Evolutionary conservation across 1,284 basidiomycete species (phyloP).

Genomic region (Ustanciosporium gigantosporum): DNA sequence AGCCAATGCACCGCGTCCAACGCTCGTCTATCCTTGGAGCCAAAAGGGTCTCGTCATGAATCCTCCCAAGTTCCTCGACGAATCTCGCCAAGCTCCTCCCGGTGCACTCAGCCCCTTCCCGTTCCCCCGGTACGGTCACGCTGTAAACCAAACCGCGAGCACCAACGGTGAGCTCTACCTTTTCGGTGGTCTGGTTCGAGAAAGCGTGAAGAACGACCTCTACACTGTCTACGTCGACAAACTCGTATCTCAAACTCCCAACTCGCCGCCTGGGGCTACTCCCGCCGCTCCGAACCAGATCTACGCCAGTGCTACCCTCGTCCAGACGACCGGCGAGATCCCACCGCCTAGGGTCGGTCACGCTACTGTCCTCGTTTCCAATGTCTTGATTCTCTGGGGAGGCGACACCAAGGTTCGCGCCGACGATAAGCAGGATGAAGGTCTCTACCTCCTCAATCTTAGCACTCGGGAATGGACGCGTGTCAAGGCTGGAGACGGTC

Average conservation of each 20-base stretch:
- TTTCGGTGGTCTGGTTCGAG: slow-evolving; percentile 93
- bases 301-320: slow-evolving; percentile 65
- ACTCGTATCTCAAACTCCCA: slow-evolving; percentile 71
- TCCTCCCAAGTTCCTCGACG: slow-evolving; percentile 59
- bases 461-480: slow-evolving; percentile 88
- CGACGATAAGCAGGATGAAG: slow-evolving; percentile 85
- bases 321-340: slow-evolving; percentile 79
- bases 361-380: slow-evolving; percentile 90
- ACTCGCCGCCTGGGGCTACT: slow-evolving; percentile 64
- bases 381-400: slow-evolving; percentile 96
- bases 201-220: slow-evolving; percentile 88
- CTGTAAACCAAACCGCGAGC: slow-evolving; percentile 79
- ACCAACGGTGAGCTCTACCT: slow-evolving; percentile 86
- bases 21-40: slow-evolving; percentile 60
- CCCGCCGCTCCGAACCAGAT: slow-evolving; percentile 43
- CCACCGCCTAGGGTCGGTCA: slow-evolving; percentile 92
- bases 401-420: slow-evolving; percentile 82
- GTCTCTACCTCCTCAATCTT: slow-evolving; percentile 91
- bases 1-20: slow-evolving; percentile 2
- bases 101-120: slow-evolving; percentile 66
- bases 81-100: slow-evolving; percentile 54
- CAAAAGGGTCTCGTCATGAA: slow-evolving; percentile 56
- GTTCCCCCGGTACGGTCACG: slow-evolving; percentile 96
- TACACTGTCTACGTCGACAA: slow-evolving; percentile 65
- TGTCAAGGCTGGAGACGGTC: slow-evolving; percentile 64